Percentiles rank a stretch among this genome's conserved stretches.
These are phyloP conservation scores for Orbilia quercus DNA, from an alignment of 2,329 filamentous ascomycete genomes.

Conservation along the genomic window DNA sequence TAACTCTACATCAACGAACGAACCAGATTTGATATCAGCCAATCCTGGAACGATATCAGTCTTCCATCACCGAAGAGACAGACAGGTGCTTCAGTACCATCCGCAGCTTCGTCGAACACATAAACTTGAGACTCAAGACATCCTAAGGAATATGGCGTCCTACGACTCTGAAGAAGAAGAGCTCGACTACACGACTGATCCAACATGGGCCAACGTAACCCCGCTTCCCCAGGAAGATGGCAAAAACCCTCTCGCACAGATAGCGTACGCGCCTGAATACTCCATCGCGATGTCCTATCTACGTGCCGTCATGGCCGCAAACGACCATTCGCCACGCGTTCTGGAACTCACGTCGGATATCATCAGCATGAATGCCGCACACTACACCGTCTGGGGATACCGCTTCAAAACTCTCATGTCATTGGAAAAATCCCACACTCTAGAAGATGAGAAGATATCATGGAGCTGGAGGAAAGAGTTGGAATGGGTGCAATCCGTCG, in stretches of 20 bases:
- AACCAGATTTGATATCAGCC: not conserved
- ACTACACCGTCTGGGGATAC: constrained; percentile 89
- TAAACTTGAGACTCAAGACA: not conserved
- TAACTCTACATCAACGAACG: too few relatives aligned
- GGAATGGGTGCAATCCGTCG: constrained; percentile 84
- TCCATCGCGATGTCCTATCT: constrained; percentile 92
- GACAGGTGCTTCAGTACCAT: not conserved
- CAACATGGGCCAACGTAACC: constrained; percentile 81
- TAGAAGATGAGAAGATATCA: constrained; percentile 11
- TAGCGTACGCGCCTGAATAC: constrained; percentile 90
- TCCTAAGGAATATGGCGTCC: constrained; percentile 15
- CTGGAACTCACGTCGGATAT: constrained; percentile 87
- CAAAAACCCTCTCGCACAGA: constrained; percentile 84
- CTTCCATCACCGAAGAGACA: not conserved
- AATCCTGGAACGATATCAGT: too few relatives aligned
- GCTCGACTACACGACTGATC: constrained; percentile 42
- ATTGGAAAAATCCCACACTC: constrained; percentile 70
- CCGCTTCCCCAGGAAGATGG: constrained; percentile 88
- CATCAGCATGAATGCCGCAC: constrained; percentile 91
- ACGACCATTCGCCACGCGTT: constrained; percentile 83
- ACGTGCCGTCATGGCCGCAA: constrained; percentile 87
- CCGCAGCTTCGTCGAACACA: not conserved
- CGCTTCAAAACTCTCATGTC: constrained; percentile 87
- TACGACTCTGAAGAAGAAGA: constrained; percentile 40
- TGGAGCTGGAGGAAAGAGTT: constrained; percentile 71